Evolutionary conservation across 139 green algal genomes (phyloP).

Genomic region (Mesostigma viride): DNA sequence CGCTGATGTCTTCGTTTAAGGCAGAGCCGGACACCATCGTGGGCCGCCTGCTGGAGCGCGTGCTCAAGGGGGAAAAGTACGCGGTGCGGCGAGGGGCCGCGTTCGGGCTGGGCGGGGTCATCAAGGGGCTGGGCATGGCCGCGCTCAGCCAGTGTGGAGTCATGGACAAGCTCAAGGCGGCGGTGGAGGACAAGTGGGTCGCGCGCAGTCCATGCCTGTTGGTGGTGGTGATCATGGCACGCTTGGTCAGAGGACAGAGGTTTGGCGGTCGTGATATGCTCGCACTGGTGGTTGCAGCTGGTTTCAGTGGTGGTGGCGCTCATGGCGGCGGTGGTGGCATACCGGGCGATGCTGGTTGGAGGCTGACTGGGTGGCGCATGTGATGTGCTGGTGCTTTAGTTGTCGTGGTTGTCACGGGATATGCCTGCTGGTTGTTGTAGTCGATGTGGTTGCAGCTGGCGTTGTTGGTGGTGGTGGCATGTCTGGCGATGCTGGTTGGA

Average conservation of each 20-base stretch:
- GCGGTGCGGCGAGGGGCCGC: conserved; percentile 76
- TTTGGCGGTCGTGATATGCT: not conserved
- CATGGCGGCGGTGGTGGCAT: too few species aligned
- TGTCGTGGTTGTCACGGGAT: too few species aligned
- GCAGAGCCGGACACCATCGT: conserved; percentile 32
- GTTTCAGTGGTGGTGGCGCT: too few species aligned
- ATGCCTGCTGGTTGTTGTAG: too few species aligned
- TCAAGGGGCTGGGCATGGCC: conserved; percentile 84
- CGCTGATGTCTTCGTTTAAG: conserved; percentile 57
- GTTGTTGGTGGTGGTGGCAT: too few species aligned
- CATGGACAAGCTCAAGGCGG: conserved; percentile 75
- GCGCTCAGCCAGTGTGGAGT: conserved; percentile 70
- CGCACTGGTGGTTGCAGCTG: too few species aligned
- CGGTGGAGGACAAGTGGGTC: conserved; percentile 33
- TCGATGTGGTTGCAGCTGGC: too few species aligned
- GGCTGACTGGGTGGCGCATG: too few species aligned
- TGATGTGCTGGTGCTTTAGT: too few species aligned
- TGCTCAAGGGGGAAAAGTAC: conserved; percentile 49
- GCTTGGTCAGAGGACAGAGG: not conserved
- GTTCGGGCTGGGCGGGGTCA: conserved; percentile 75
- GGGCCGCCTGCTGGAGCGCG: conserved; percentile 40
- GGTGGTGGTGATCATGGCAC: not conserved
- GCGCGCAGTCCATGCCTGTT: conserved; percentile 6
- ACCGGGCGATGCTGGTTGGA: too few species aligned
- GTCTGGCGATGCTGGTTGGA: too few species aligned